Evolutionary conservation across 768 basidiomycete genomes (phyloP).

Genomic region (Fomitopsis serialis): DNA sequence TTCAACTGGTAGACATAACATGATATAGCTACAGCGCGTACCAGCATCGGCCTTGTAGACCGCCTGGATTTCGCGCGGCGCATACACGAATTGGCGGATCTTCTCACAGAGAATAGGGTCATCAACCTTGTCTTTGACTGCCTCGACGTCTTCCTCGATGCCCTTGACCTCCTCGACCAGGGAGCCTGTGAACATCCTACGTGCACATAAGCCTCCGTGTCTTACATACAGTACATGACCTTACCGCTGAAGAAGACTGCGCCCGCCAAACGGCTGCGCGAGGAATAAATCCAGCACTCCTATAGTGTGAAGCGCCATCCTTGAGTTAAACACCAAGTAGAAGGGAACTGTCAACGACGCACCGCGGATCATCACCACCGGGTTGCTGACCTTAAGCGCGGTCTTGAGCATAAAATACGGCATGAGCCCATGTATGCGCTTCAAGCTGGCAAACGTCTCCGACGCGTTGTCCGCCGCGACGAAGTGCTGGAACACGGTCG

Average conservation of each 20-base stretch:
- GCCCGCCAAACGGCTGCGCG: slow-evolving; percentile 93
- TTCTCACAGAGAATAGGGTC: slow-evolving; percentile 87
- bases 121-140: slow-evolving; percentile 84
- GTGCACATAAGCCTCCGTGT: not conserved
- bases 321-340: not conserved
- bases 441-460: slow-evolving; percentile 80
- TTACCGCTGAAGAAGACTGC: slow-evolving; percentile 84
- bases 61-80: slow-evolving; percentile 83
- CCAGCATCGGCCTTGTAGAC: slow-evolving; percentile 77
- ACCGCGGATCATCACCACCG: slow-evolving; percentile 94
- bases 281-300: slow-evolving; percentile 90
- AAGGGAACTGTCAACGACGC: slow-evolving; percentile 11
- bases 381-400: slow-evolving; percentile 89
- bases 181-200: slow-evolving; percentile 93
- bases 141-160: slow-evolving; percentile 82
- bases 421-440: slow-evolving; percentile 93
- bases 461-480: slow-evolving; percentile 91
- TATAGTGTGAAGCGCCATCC: slow-evolving; percentile 4
- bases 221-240: not conserved
- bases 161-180: slow-evolving; percentile 84
- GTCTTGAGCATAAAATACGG: slow-evolving; percentile 96
- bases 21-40: slow-evolving; percentile 34
- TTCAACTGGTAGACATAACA: too few relatives aligned
- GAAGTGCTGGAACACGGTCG: slow-evolving; percentile 93
- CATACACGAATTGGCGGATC: slow-evolving; percentile 79